Evolutionary conservation across 1,284 basidiomycete species (phyloP), one percentile per base, ranked within the genome.

Genomic region (Anthracocystis setariae): DNA sequence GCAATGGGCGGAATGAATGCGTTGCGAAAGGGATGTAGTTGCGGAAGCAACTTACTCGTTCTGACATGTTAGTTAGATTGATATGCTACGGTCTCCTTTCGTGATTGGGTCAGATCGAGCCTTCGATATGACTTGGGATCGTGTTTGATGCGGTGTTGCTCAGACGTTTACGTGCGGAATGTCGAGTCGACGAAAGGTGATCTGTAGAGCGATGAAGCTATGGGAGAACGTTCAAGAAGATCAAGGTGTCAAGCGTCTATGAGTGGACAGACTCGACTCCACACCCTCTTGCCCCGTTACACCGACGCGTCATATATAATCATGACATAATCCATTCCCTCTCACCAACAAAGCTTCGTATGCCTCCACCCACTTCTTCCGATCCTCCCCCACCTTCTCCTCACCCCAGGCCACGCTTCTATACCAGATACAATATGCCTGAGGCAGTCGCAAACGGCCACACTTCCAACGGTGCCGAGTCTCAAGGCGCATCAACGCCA

Each of bases 281-380:
- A 51, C 48, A 43, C 37, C 38, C n/a, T 32, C 12, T 43, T 40
- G 23, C 29, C 42, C 21, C 48, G 35, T 12, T 32, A 13, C 47
- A 5, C 32, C 10, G 21, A 43, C 44, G 46, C 40, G 46, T 46
- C 8, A 13, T 1, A 20, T 18, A 37, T 66, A 52, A 66, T 42
- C 52, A 55, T 66, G 47, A 66, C 56, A 29, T 60, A 66, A 60
- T 66, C 52, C n/a, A 12, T 12, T 7, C 24, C 13, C n/a, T 15
- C 7, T 3, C 1, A 13, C 12, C 10, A 2, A 10, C 21, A 27
- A 55, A 46, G 65, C 58, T 54, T 53, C 54, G 49, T 46, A 46
- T 50, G 44, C 65, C 59, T 68, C 50, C 54, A 68, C 58, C 42
- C 24, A 20, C 9, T 25, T 43, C 27, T 64, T 23, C n/a, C 12